Evolutionary conservation across 192 early-diverging fungal species (phyloP), one percentile per base, ranked within the genome.

Genomic region (Umbelopsis ramanniana): DNA sequence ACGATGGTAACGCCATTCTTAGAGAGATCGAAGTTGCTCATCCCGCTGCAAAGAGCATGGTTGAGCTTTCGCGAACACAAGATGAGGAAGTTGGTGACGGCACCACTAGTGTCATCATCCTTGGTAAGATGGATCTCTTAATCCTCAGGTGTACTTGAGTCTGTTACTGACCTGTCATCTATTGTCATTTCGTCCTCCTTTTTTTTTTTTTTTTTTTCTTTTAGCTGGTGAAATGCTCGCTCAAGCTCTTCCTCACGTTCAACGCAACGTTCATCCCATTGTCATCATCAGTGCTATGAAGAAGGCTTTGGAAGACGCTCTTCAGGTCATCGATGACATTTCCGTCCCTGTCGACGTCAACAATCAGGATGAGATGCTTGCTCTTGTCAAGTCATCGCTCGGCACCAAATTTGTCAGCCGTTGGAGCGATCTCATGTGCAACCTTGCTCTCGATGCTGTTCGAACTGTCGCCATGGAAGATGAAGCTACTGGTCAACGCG

Each of bases 71-170:
- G 38, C 87, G 98, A 84, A 99, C 98, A 68, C 98, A 99, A 87
- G 98, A 99, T 82, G 98, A 99, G 81, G 98, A 99, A 84, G 97
- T 98, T 52, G 98, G 98, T 72, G 98, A 99, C 76, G 98, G 98
- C 71, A 99, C 98, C 12, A 99, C 98, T 17, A 92, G 90, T 76
- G 98, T 99, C 72, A 98, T 99, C 74, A 98, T 99, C 75, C 88
- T 99, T 48, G 94, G 94, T 96, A 85, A 75, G 72, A 66, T 52
- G 26, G 17, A 19, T 29, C 54, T 33, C 8, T 24, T 37, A 17
- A 17, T 26, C 11, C 1, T 17, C 33, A 14, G 35, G 23, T 29
- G 26, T 6, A 26, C 26, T 50, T 29, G 45, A 29, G 54, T 78
- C 23, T 68, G n/a, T 54, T 55, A 29, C 29, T 29, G 29, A 29